Base-by-base conservation (phyloP, 2,329 filamentous ascomycete species). In the Xylariales sp. region DNA sequence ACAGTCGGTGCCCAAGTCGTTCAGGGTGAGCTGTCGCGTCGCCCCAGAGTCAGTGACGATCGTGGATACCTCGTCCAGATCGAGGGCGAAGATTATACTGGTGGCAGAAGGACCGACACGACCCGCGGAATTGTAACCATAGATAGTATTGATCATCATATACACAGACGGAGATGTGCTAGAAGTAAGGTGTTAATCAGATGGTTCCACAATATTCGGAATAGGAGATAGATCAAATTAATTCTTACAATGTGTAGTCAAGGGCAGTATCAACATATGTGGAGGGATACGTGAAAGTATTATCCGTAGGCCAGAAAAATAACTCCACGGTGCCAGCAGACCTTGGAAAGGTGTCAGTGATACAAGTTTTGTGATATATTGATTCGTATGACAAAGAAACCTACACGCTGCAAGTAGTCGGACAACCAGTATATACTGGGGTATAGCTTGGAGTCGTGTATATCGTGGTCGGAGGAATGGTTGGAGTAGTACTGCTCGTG, bases 151-250 rank as follows among this genome's bases (percentile, higher is more conserved):
- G 39, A 65, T 55, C 15, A 60, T 37, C 45, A 64, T 52, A 46
- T 65, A 65, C 23, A 65, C 57, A 6, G 61, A 63, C 4, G 62
- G 61, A 2, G 56, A 63, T n/a, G 59, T 62, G 42, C 61, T 63
- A 33, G 7, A 7, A 16, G 28, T 7, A 30, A 30, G 14, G 28
- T 10, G 11, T 10, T 10, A 10, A 30, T 15, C 11, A 30, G 28
- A 11, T 7, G 28, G 15, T n/a, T n/a, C n/a, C n/a, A n/a, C n/a
- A n/a, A n/a, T n/a, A n/a, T n/a, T n/a, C n/a, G n/a, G n/a, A n/a
- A n/a, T n/a, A n/a, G n/a, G n/a, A n/a, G n/a, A n/a, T n/a, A n/a
- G n/a, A n/a, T n/a, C n/a, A n/a, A n/a, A n/a, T n/a, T 10, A 15
- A 29, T 21, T 20, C 54, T 38, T 53, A 60, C 57, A 61, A 62